Evolutionary conservation across 2,329 filamentous ascomycete genomes (phyloP).

Genomic region (Neonectria hederae): DNA sequence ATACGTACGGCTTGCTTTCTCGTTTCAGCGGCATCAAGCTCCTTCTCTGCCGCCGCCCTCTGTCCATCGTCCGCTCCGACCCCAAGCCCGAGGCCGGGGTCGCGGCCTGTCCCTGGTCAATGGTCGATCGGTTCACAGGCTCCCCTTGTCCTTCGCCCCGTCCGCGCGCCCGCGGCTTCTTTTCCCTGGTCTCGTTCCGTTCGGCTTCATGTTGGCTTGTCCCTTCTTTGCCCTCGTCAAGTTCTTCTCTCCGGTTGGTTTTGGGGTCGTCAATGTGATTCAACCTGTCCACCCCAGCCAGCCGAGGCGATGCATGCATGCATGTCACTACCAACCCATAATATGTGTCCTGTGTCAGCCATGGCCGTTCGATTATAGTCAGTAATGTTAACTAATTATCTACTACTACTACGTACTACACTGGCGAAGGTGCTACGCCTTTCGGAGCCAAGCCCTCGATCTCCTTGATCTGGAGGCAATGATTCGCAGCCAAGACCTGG

Average conservation of each 20-base stretch:
- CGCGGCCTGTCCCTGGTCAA: background rate
- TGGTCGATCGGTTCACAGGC: conserved; percentile 30
- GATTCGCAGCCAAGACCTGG: conserved; percentile 35
- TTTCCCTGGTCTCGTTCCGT: background rate
- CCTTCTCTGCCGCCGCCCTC: background rate
- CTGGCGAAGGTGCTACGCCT: conserved; percentile 24
- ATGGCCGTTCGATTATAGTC: background rate
- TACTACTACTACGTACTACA: no score
- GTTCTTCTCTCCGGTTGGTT: background rate
- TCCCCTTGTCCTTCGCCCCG: background rate
- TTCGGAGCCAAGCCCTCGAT: conserved; percentile 32
- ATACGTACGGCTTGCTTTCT: conserved; percentile 10
- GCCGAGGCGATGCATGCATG: conserved; percentile 33
- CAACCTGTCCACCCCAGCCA: background rate
- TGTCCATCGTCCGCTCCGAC: background rate
- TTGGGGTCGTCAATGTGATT: background rate
- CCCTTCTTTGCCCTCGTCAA: background rate
- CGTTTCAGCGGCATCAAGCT: conserved; percentile 14
- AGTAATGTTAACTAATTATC: no score
- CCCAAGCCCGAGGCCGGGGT: conserved; percentile 16
- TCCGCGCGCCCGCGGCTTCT: conserved; percentile 17
- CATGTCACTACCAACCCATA: conserved; percentile 8
- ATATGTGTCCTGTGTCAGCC: conserved; percentile 29
- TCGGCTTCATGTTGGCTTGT: background rate
- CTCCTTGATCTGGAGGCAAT: conserved; percentile 24